Base-by-base conservation (phyloP, 148 eudicot species). In the Rhododendron mucronatum region DNA sequence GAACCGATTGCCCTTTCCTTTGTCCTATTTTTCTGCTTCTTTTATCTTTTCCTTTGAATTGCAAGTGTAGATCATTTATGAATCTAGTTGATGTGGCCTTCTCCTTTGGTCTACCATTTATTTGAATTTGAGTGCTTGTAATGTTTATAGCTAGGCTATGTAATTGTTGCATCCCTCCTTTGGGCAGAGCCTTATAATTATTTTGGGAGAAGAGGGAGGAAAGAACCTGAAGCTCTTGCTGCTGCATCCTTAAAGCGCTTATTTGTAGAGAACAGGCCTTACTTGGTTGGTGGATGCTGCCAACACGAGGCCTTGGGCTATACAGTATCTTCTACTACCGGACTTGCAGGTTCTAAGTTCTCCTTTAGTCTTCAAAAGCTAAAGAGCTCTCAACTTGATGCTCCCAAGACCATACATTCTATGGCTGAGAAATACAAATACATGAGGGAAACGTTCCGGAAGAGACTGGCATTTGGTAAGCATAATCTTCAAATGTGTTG, bases 381-480 rank as follows among this genome's bases (percentile, higher is more conserved):
- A 63, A 88, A 81, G 83, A 80, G 81, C 20, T 86, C 88, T 67
- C 88, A 86, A 75, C 90, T 81, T 85, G 92, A 88, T 69, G 90
- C 90, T 82, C 87, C 91, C 18, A 88, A 89, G 39, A 88, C 87
- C 90, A 91, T 94, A 85, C 86, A 91, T 87, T 97, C 96, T 1
- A 90, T 97, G 93, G 93, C 96, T 86, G 99, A 95, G 86, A 97
- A 97, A 89, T 97, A 94, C 85, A 92, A 87, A 79, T 89, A 91
- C 91, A 97, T 97, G 99, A 94, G 92, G 85, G 92, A 90, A 78
- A 95, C 98, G 71, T 89, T 92, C 73, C 88, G 90, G 88, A 95
- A 92, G 90, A 91, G 99, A 87, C 89, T 97, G 76, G 94, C 99
- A 88, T 95, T 95, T 90, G 98, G 99, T 97, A 91, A 93, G 91